Base-by-base conservation (phyloP, 2,329 filamentous ascomycete species). In the Elsinoe perseae region DNA sequence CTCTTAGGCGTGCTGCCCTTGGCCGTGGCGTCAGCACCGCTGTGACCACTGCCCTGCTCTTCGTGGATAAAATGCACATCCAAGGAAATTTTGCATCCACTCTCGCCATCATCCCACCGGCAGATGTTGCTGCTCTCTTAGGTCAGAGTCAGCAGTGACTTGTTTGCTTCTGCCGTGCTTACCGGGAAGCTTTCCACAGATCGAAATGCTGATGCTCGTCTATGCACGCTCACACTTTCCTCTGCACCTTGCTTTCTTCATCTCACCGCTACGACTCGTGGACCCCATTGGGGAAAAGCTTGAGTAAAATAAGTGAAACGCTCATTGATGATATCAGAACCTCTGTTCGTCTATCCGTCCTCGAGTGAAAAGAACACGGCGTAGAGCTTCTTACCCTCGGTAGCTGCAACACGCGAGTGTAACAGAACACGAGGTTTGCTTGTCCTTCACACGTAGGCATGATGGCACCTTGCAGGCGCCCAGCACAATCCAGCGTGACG, bases 361-460 rank as follows among this genome's bases (percentile, higher is more conserved):
- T n/a, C n/a, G n/a, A n/a, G n/a, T n/a, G n/a, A n/a, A 14, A 36
- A 14, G 32, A 36, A 36, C n/a, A 14, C 4, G 9, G 4, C 32
- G 32, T 5, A 3, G n/a, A 30, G 28, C 28, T 30, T 30, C 12
- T 12, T 30, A n/a, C 16, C 38, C 38, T 42, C 40, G 23, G 44
- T 50, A 50, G 44, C 44, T 50, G 44, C 44, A 30, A 50, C 44
- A 50, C 23, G 10, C 44, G 25, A 50, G 44, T 32, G 44, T 50
- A 30, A n/a, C 44, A 50, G 44, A 50, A 50, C 44, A 50, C 44
- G 44, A 32, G 44, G 40, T 44, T 44, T 42, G 28, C n/a, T 16
- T 6, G 3, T 42, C n/a, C 16, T 42, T 23, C 20, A 18, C 40
- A 44, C 23, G 40, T 25, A 9, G 9, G 23, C 23, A 21, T 23